Evolutionary conservation across 163 green algal genomes (phyloP).

Genomic region (Scenedesmus sp.): DNA sequence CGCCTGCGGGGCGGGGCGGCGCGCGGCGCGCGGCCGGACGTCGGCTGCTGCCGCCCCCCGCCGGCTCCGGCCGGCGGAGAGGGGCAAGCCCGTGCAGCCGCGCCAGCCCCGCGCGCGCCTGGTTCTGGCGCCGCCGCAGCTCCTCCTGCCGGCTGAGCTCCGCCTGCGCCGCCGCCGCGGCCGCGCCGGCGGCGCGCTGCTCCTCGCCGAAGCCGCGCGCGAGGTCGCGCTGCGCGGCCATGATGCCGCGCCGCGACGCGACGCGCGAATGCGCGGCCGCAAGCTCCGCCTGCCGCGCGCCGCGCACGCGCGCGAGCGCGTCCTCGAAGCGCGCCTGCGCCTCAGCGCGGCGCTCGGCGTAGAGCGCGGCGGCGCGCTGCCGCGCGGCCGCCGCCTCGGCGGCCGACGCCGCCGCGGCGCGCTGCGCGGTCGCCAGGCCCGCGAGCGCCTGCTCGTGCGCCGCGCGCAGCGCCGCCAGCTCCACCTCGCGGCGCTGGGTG

Average conservation of each 20-base stretch:
- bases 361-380: neutral
- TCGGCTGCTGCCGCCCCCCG: no score
- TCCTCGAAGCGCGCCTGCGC: slow-evolving; percentile 26
- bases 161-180: neutral
- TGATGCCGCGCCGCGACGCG: slow-evolving; percentile 20
- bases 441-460: slow-evolving; percentile 25
- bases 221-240: neutral
- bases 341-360: slow-evolving; percentile 10
- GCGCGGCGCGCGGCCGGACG: no score
- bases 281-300: slow-evolving; percentile 27
- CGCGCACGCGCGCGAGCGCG: slow-evolving; percentile 14
- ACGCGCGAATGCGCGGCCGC: slow-evolving; percentile 7
- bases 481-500: slow-evolving; percentile 13
- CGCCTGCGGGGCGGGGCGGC: no score
- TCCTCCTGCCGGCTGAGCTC: slow-evolving; percentile 29
- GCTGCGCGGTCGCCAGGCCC: slow-evolving; percentile 25
- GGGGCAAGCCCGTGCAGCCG: no score
- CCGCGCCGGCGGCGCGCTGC: neutral
- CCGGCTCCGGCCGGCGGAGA: no score
- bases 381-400: neutral
- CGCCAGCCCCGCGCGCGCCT: slow-evolving; percentile 31
- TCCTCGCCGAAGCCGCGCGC: slow-evolving; percentile 9
- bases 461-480: slow-evolving; percentile 19
- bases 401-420: slow-evolving; percentile 5
- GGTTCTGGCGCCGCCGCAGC: slow-evolving; percentile 16